Evolutionary conservation across 1,284 basidiomycete genomes (phyloP), one percentile per base, ranked within the genome.

Genomic region (Ceratobasidium sp.): DNA sequence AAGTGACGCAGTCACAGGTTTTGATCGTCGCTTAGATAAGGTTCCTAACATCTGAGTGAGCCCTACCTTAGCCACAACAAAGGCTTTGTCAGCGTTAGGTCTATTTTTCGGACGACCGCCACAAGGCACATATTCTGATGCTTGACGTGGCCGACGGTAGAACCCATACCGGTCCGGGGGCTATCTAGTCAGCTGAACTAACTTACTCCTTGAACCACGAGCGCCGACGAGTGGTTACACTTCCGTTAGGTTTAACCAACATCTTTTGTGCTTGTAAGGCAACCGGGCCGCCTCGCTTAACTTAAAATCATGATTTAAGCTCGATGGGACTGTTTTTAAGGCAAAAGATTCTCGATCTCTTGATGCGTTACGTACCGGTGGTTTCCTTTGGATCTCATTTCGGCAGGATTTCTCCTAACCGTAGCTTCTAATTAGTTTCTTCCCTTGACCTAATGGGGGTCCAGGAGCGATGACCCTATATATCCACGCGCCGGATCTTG

Each of bases 131-230:
- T 33, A 33, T 33, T 33, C 33, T 33, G 6, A 56, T 23, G 12
- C 12, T 20, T 13, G 33, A 33, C 33, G 33, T 33, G 23, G 12
- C 56, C 23, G 4, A 15, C 56, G 56, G 23, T 28, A 28, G 56
- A 57, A 57, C 28, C 28, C 13, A 12, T 26, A 12, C 23, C n/a
- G 56, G n/a, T 33, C n/a, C 56, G 23, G 56, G 12, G n/a, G 12
- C n/a, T 26, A 13, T 33, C 6, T 57, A 57, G 28, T 33, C 56
- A 57, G 56, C 56, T 57, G 56, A 23, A 6, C n/a, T 12, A 26
- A 33, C 23, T 57, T 57, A 57, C 15, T 33, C 56, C 56, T 57
- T 33, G n/a, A 57, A 57, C 56, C 56, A 57, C 56, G 56, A 28
- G 23, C 23, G 28, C 28, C 28, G 6, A 57, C 13, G 15, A 23